A percentile compares a stretch with the other conserved stretches of the same genome.
Evolutionary conservation across 768 basidiomycete species (phyloP).

Genomic region (Lyophyllum decastes): DNA sequence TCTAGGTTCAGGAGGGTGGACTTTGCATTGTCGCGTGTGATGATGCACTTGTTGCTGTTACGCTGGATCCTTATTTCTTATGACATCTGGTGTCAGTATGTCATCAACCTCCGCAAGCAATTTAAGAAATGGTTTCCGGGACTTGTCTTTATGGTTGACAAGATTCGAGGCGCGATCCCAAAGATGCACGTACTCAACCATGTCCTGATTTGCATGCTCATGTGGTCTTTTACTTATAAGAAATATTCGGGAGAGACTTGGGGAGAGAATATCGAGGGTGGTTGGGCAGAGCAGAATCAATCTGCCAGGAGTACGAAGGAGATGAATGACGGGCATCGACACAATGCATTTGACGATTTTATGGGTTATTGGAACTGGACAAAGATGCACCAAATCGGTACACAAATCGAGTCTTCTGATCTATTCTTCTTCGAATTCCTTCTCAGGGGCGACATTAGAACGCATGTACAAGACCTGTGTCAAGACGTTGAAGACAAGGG

Average conservation of each 20-base stretch:
- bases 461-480: neutral
- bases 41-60: neutral
- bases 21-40: constrained; percentile 19
- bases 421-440: neutral
- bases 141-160: constrained; percentile 8
- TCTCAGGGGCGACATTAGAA: neutral
- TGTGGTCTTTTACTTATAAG: constrained; percentile 26
- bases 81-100: constrained; percentile 22
- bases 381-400: constrained; percentile 23
- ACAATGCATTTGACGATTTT: constrained; percentile 28
- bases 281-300: no score
- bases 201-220: constrained; percentile 20
- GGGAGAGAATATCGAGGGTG: constrained; percentile 29
- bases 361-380: constrained; percentile 26
- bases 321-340: neutral
- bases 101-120: constrained; percentile 17
- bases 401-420: neutral
- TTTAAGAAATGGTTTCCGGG: constrained; percentile 18
- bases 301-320: no score
- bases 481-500: neutral
- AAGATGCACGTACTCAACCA: constrained; percentile 31
- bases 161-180: constrained; percentile 24
- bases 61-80: constrained; percentile 26
- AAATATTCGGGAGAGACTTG: constrained; percentile 22
- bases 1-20: constrained; percentile 23